Percentiles rank a stretch among this genome's conserved stretches.
Conservation (phyloP, 768 basidiomycete species). For the Favolaschia claudopus region DNA sequence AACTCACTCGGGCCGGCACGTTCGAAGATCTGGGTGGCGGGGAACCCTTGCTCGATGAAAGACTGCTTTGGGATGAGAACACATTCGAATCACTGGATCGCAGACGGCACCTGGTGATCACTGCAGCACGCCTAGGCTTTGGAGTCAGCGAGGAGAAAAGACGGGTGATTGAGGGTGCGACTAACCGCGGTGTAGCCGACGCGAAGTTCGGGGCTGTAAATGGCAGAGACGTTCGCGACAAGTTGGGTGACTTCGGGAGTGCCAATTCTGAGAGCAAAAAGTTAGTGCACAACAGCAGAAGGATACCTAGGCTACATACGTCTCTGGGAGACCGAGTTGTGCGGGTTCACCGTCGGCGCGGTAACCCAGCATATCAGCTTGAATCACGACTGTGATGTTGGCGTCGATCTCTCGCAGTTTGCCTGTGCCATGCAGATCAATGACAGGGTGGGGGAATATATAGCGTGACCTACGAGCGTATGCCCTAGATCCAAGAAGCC, state of each 20-base stretch:
- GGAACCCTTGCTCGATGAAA: slow-evolving; percentile 84
- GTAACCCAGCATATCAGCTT: slow-evolving; percentile 94
- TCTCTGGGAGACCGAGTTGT: slow-evolving; percentile 82
- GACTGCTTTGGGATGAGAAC: slow-evolving; percentile 54
- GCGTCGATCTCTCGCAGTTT: slow-evolving; percentile 63
- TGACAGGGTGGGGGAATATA: not conserved
- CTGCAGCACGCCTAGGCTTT: slow-evolving; percentile 85
- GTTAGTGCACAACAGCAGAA: not conserved
- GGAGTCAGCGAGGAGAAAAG: not conserved
- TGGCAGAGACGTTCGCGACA: slow-evolving; percentile 73
- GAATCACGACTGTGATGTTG: slow-evolving; percentile 84
- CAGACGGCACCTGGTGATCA: slow-evolving; percentile 75
- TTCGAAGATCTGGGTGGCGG: slow-evolving; percentile 89
- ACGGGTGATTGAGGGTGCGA: slow-evolving; percentile 2
- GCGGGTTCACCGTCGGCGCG: slow-evolving; percentile 78
- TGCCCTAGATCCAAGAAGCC: slow-evolving; percentile 76
- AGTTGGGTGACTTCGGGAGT: slow-evolving; percentile 79
- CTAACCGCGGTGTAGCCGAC: slow-evolving; percentile 72
- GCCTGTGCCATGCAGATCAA: slow-evolving; percentile 49
- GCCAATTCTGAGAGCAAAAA: slow-evolving; percentile 65
- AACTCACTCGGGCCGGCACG: slow-evolving; percentile 75
- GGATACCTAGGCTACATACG: slow-evolving; percentile 49
- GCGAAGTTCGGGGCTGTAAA: slow-evolving; percentile 83
- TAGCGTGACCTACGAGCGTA: slow-evolving; percentile 88
- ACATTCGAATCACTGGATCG: not conserved